Conservation (phyloP, 352 stramenopile species). For the Phytopythium mirpurense region DNA sequence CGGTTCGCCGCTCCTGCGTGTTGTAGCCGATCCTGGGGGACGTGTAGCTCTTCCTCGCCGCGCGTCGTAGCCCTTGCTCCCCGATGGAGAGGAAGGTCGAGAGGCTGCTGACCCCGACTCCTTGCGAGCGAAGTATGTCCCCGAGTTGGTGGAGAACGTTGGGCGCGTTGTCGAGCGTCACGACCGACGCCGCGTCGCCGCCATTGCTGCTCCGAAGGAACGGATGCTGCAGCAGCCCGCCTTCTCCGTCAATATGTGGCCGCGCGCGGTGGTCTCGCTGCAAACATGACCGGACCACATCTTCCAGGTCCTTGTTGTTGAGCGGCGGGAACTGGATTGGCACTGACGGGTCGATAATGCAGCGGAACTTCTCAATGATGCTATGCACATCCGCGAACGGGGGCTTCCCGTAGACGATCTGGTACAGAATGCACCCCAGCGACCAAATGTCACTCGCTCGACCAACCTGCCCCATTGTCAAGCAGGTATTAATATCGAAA, state of each 20-base stretch:
- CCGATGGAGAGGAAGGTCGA: constrained; percentile 53
- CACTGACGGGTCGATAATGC: constrained; percentile 92
- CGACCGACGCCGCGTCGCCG: constrained; percentile 16
- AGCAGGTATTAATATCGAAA: no score
- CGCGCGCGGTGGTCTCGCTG: constrained; percentile 74
- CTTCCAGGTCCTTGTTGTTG: constrained; percentile 75
- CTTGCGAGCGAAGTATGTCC: constrained; percentile 38
- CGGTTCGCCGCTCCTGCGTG: constrained; percentile 54
- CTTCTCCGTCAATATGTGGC: constrained; percentile 72
- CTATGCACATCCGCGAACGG: constrained; percentile 92
- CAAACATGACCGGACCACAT: constrained; percentile 86
- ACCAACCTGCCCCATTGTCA: constrained; percentile 77
- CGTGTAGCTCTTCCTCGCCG: constrained; percentile 6
- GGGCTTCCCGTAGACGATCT: constrained; percentile 95
- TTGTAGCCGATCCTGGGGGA: constrained; percentile 39
- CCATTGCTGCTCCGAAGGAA: constrained; percentile 50
- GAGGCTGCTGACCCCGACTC: constrained; percentile 34
- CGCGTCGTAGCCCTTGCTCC: constrained; percentile 26
- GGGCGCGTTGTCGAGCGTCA: constrained; percentile 39
- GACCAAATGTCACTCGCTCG: constrained; percentile 95
- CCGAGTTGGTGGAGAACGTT: constrained; percentile 41
- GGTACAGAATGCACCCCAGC: constrained; percentile 96
- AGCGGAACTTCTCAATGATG: constrained; percentile 95
- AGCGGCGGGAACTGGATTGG: constrained; percentile 86
- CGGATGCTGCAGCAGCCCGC: constrained; percentile 77